phyloP scores from a whole-genome alignment of 768 basidiomycete genomes.

The Dioszegia hungarica region DNA sequence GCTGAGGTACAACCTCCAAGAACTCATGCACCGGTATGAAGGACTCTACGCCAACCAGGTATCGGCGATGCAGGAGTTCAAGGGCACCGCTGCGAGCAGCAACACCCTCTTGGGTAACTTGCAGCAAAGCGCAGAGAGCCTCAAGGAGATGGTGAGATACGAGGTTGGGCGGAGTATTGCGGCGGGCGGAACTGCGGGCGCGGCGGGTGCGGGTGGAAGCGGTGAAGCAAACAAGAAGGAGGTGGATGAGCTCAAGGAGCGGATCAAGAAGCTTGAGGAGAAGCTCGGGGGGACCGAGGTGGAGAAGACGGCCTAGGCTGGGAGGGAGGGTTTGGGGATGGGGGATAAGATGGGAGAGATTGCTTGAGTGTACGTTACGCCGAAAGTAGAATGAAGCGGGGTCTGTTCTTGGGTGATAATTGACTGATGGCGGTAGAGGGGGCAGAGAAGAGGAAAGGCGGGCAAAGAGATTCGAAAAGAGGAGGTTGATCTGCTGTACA shows the following conservation, averaged over 20 bases:
- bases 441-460: too few species aligned
- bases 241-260: conserved; percentile 5
- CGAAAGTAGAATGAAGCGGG: too few species aligned
- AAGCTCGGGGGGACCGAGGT: too few species aligned
- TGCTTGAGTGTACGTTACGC: too few species aligned
- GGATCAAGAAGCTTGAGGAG: conserved; percentile 7
- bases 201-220: conserved; percentile 61
- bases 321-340: too few species aligned
- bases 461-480: too few species aligned
- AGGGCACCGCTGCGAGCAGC: conserved; percentile 20
- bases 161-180: conserved; percentile 20
- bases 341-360: too few species aligned
- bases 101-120: conserved; percentile 25
- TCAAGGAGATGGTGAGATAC: conserved; percentile 43
- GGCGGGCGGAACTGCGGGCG: not conserved
- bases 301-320: too few species aligned
- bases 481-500: too few species aligned
- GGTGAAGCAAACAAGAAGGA: conserved; percentile 60
- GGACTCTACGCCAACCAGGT: conserved; percentile 14
- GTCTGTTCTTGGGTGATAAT: too few species aligned
- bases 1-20: conserved; percentile 23
- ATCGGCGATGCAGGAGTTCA: conserved; percentile 28
- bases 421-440: too few species aligned
- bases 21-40: conserved; percentile 31
- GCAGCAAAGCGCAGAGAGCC: conserved; percentile 33